These are phyloP conservation scores for Phytophthora aleatoria DNA, from an alignment of 352 stramenopile species.

Conservation along the genomic window DNA sequence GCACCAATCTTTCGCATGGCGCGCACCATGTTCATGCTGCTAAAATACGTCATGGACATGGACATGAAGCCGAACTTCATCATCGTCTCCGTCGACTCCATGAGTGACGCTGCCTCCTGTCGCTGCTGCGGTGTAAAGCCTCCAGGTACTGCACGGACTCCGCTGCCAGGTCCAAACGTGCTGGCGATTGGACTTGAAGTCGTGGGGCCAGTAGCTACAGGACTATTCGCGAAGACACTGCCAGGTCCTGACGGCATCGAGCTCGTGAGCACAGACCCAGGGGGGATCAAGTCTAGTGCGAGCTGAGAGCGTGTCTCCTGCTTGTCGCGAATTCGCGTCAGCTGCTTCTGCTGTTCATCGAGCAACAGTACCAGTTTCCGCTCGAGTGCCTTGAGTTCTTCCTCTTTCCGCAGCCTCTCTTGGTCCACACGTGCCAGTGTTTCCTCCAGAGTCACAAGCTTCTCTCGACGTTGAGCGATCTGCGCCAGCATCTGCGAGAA, in stretches of 20 bases:
- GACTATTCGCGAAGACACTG: constrained; percentile 33
- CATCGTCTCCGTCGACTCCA: constrained; percentile 96
- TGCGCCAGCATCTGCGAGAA: constrained; percentile 94
- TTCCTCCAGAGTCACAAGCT: constrained; percentile 84
- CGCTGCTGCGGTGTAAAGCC: constrained; percentile 83
- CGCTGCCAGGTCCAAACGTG: neutral
- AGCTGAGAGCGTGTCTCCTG: constrained; percentile 57
- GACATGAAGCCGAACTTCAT: constrained; percentile 99
- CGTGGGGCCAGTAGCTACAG: constrained; percentile 22
- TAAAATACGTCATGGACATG: constrained; percentile 98
- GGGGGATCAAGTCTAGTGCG: constrained; percentile 49
- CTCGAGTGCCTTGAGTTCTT: constrained; percentile 93
- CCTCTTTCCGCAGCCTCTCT: constrained; percentile 90
- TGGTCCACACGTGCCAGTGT: constrained; percentile 89
- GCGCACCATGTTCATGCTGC: constrained; percentile 96
- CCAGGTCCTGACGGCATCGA: constrained; percentile 11
- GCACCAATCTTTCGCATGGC: constrained; percentile 95
- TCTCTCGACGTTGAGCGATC: constrained; percentile 93
- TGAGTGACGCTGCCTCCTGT: constrained; percentile 90
- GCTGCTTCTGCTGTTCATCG: constrained; percentile 94
- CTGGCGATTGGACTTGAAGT: constrained; percentile 21
- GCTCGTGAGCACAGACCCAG: constrained; percentile 11
- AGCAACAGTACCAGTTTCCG: constrained; percentile 94
- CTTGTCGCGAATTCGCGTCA: constrained; percentile 74
- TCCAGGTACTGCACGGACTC: neutral